Base-by-base conservation (phyloP, 371 early-diverging fungal genomes). In the Mortierella sp. region DNA sequence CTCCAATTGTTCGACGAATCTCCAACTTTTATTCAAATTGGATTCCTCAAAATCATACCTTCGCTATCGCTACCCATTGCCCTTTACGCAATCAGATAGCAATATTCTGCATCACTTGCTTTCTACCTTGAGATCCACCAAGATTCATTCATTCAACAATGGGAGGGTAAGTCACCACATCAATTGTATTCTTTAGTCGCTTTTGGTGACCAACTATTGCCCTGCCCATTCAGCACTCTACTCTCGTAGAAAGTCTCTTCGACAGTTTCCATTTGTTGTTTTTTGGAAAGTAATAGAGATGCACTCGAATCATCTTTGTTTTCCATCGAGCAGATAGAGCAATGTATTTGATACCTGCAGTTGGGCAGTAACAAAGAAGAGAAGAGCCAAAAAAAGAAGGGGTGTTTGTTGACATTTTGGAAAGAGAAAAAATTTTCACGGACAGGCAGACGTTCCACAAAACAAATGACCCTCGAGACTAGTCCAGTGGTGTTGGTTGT, bases 31-130 rank as follows among this genome's bases (percentile, higher is more conserved):
- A 59, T 62, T 67, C 74, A 78, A 68, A 52, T 78, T 78, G 78
- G 78, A 78, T 78, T 78, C 78, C 74, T 70, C 78, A 70, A 78
- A 64, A 78, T 69, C 78, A 51, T 73, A 72, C 73, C 78, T 77
- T 39, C 73, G 73, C 69, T 72, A 72, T 62, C 78, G 72, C 78
- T 77, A 77, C 78, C 78, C 73, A 62, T 73, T 77, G 73, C 78
- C 78, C 65, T 77, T 75, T 65, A 68, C 78, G 78, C 72, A 72
- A 77, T 65, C 73, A 30, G 78, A 77, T 77, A 77, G 78, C 73
- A 62, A 49, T 66, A 73, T 22, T 39, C 40, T 9, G 40, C 43
- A 24, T 32, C 51, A 22, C 8, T 11, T 45, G 55, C 32, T 62
- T 49, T 32, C 59, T 60, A 63, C 71, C 77, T 68, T 70, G 77